Conservation (phyloP, 495 filamentous ascomycete species). For the Lentithecium fluviatile region DNA sequence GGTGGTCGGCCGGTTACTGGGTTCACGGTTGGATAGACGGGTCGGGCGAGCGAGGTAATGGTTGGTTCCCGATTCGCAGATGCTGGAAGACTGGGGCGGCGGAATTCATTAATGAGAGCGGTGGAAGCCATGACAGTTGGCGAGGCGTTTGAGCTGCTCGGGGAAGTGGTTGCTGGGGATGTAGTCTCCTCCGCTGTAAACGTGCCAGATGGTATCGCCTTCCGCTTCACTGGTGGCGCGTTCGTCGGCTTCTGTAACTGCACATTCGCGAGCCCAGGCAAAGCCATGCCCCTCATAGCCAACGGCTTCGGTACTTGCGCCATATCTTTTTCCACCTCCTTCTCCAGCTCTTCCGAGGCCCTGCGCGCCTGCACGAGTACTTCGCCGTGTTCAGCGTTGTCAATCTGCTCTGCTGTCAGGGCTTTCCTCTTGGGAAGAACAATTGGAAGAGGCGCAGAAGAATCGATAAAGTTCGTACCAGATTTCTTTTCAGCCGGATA, state of each 20-base stretch:
- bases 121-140: not conserved
- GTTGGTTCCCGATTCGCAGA: conserved; percentile 33
- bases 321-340: conserved; percentile 1
- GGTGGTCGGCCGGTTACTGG: conserved; percentile 10
- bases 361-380: conserved; percentile 22
- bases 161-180: not conserved
- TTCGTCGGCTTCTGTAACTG: not conserved
- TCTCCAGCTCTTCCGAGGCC: not conserved
- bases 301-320: not conserved
- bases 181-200: not conserved
- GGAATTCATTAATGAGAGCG: conserved; percentile 25
- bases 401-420: conserved; percentile 41
- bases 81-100: conserved; percentile 39
- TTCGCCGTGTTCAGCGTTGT: conserved; percentile 29
- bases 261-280: conserved; percentile 26
- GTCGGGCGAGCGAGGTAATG: conserved; percentile 38
- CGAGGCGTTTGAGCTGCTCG: not conserved
- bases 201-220: conserved; percentile 13
- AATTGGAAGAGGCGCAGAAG: conserved; percentile 34
- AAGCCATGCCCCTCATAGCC: conserved; percentile 11
- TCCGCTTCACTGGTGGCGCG: conserved; percentile 11
- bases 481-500: conserved; percentile 29
- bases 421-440: conserved; percentile 45
- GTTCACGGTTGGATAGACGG: conserved; percentile 26
- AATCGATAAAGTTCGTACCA: conserved; percentile 32